These are phyloP conservation scores for Cystobasidium ongulense DNA, from an alignment of 768 basidiomycete species.

Conservation along the genomic window DNA sequence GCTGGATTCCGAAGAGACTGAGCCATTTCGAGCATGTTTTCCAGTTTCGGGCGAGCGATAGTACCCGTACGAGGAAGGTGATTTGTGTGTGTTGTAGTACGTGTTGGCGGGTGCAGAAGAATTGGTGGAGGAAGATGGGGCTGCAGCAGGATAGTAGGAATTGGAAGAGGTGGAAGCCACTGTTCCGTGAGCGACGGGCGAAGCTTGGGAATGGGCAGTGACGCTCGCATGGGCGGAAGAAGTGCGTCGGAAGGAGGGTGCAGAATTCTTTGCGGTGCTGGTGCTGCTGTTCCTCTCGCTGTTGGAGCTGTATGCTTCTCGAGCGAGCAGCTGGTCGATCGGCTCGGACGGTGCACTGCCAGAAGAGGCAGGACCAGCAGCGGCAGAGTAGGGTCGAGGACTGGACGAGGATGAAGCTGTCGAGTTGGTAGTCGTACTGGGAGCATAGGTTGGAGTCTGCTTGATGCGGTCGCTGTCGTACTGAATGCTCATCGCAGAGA, in stretches of 20 bases:
- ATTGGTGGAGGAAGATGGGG: not conserved
- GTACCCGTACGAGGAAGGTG: not conserved
- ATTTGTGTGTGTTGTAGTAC: not conserved
- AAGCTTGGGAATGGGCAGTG: not conserved
- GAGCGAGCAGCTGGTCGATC: conserved; percentile 1
- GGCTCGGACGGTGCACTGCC: not conserved
- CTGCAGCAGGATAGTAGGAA: not conserved
- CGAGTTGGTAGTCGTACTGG: conserved; percentile 20
- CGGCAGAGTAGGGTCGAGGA: not conserved
- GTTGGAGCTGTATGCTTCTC: not conserved
- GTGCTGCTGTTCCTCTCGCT: conserved; percentile 18
- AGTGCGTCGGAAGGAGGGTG: not conserved
- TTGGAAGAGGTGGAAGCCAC: not conserved
- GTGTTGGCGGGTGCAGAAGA: not conserved
- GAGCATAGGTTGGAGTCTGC: not conserved
- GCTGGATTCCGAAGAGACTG: conserved; percentile 26
- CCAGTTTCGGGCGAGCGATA: not conserved
- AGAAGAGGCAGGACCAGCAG: not conserved
- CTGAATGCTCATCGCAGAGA: conserved; percentile 30
- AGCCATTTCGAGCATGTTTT: not conserved
- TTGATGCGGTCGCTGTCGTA: conserved; percentile 5
- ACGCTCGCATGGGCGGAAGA: conserved; percentile 8
- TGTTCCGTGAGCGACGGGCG: not conserved
- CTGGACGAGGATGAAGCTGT: conserved; percentile 1
- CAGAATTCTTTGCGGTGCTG: not conserved